phyloP scores from a whole-genome alignment of 2,329 filamentous ascomycete genomes.

The Apiospora hydei region DNA sequence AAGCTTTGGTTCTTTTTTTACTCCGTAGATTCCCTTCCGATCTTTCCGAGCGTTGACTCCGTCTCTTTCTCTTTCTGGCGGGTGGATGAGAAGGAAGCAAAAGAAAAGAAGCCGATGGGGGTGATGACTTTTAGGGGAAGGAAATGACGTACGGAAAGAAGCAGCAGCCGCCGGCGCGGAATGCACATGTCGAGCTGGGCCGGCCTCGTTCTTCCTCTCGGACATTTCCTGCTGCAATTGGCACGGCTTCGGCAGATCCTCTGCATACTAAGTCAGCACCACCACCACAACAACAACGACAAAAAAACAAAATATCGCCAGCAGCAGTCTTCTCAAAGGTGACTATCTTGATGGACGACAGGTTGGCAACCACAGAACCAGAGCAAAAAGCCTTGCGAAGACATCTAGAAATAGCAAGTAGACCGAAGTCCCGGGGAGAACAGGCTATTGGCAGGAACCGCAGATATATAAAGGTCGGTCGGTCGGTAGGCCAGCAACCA shows the following conservation, averaged over 20 bases:
- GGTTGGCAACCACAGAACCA: not conserved
- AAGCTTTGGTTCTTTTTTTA: not conserved
- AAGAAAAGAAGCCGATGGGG: not conserved
- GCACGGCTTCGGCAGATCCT: conserved; percentile 18
- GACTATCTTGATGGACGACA: not conserved
- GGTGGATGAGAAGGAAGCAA: not conserved
- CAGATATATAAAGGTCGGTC: conserved; percentile 7
- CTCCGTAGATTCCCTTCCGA: not conserved
- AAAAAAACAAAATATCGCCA: conserved; percentile 14
- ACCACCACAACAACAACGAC: conserved; percentile 25
- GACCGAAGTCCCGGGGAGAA: not conserved
- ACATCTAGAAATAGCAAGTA: conserved; percentile 15
- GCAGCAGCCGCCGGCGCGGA: conserved; percentile 50
- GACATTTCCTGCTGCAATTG: conserved; percentile 44
- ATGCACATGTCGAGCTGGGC: conserved; percentile 50
- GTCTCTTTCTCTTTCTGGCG: conserved; percentile 1
- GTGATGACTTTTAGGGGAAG: not conserved
- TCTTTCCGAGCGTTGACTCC: not conserved
- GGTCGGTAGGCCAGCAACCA: not conserved
- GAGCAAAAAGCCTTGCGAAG: conserved; percentile 2
- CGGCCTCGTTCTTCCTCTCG: conserved; percentile 55
- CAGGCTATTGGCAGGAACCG: conserved; percentile 14
- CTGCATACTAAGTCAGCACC: conserved; percentile 25
- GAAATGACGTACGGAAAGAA: conserved; percentile 57
- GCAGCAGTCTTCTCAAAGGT: conserved; percentile 9